Base-by-base conservation (phyloP, 148 eudicot species). In the Rhododendron ovatum region DNA sequence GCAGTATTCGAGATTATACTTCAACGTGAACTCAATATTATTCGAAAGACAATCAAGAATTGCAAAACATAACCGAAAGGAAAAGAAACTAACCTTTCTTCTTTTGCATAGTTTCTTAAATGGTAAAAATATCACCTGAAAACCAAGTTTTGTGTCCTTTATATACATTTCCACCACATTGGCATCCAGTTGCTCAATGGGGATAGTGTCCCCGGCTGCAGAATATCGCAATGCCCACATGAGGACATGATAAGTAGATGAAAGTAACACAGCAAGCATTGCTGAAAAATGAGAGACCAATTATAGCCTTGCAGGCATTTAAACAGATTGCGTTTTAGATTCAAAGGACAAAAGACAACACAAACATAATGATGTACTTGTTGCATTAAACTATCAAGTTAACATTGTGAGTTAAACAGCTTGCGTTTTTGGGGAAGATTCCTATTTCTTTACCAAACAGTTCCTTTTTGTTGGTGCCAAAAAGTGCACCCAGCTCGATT, bases 121-220 rank as follows among this genome's bases (percentile, higher is more conserved):
- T 41, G 92, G 94, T 24, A 81, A 17, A 84, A 95, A 91, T 22
- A 89, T 86, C 82, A 91, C 93, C 81, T 90, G 87, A 81, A 86
- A 80, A 85, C 89, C 90, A 81, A 81, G 73, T 90, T 80, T 90
- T 83, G 85, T 88, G 73, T 95, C 98, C 43, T 89, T 69, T 87
- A 90, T 85, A 86, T 94, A 95, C 91, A 89, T 88, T 37, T 88
- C 85, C 65, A 91, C 95, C 55, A 92, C 91, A 83, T 53, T 88
- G 22, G 90, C 82, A 82, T 94, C 94, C 79, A 95, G 90, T 69
- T 94, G 91, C 84, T 89, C 89, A 51, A 95, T 80, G 14, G 95
- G 87, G 55, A 90, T 91, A 47, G 89, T 90, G 48, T 88, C 87
- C 87, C 98, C 98, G 12, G 95, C 98, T 95, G 91, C 84, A 67